These are phyloP conservation scores for Hyparrhenia diplandra DNA, from an alignment of 176 grass and related monocot genomes.

Conservation along the genomic window DNA sequence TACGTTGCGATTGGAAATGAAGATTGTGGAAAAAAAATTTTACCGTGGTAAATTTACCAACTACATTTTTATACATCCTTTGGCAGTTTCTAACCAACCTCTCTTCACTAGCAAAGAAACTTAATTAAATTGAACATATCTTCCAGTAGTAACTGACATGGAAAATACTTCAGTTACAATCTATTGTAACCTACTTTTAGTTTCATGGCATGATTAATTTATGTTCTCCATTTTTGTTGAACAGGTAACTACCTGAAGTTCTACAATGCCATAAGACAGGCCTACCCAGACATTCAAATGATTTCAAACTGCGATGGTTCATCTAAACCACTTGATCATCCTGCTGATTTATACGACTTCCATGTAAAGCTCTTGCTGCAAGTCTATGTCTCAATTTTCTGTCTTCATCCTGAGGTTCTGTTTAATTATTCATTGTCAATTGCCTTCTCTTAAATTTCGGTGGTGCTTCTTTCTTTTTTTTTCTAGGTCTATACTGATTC, in stretches of 20 bases:
- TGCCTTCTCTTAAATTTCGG: neutral
- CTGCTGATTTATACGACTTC: constrained; percentile 86
- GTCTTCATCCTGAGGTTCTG: neutral
- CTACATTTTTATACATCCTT: neutral
- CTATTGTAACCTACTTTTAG: neutral
- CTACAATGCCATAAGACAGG: constrained; percentile 69
- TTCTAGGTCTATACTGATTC: constrained; percentile 77
- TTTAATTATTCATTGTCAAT: neutral
- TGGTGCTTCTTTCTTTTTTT: neutral
- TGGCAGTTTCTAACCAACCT: neutral
- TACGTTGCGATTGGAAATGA: constrained; percentile 96
- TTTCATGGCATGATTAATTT: constrained; percentile 9
- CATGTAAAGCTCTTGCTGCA: constrained; percentile 56
- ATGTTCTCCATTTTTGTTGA: constrained; percentile 18
- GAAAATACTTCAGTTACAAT: neutral
- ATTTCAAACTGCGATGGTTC: constrained; percentile 90
- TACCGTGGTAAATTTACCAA: constrained; percentile 46
- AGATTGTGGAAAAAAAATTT: constrained; percentile 72
- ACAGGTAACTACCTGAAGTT: constrained; percentile 91
- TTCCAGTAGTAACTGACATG: neutral
- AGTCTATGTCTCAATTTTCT: neutral
- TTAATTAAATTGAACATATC: neutral
- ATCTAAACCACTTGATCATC: constrained; percentile 66
- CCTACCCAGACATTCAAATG: constrained; percentile 86
- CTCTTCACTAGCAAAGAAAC: neutral